A percentile compares a stretch with the other conserved stretches of the same genome.
phyloP scores from a whole-genome alignment of 2,329 filamentous ascomycete genomes.

The Diaporthe citriasiana region DNA sequence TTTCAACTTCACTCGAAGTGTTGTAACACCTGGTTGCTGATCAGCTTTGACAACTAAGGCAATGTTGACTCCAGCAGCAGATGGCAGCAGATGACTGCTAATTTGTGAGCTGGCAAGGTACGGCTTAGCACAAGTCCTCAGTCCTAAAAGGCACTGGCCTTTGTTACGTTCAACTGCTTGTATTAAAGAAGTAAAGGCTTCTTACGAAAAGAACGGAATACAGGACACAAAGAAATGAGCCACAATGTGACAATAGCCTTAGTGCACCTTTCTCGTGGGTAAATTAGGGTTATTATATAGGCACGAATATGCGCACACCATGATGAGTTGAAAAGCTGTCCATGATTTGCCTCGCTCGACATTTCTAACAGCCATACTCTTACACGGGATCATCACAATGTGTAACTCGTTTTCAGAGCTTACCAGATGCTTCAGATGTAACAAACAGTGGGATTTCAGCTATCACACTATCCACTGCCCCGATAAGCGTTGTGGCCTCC shows the following conservation, averaged over 20 bases:
- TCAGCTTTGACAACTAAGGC: neutral
- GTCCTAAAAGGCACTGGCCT: neutral
- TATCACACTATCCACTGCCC: neutral
- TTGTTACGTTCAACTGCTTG: neutral
- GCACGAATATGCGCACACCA: too few species aligned
- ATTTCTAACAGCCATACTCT: neutral
- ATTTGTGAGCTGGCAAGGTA: neutral
- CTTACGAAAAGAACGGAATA: neutral
- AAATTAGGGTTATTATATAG: neutral
- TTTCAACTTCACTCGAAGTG: too few species aligned
- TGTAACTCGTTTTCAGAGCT: slow-evolving; percentile 20
- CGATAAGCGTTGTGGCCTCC: slow-evolving; percentile 5
- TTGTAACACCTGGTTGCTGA: neutral
- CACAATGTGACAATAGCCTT: neutral
- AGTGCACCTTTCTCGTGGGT: neutral
- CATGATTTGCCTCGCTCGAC: too few species aligned
- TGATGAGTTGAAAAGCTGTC: neutral
- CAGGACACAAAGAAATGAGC: neutral
- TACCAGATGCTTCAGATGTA: neutral
- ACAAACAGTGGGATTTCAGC: slow-evolving; percentile 12
- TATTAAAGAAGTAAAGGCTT: neutral
- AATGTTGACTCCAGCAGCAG: neutral
- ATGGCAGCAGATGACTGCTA: neutral
- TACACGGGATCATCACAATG: neutral
- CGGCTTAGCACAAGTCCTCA: neutral